Conservation (phyloP, 2,329 filamentous ascomycete genomes). For the Xylaria sp. region DNA sequence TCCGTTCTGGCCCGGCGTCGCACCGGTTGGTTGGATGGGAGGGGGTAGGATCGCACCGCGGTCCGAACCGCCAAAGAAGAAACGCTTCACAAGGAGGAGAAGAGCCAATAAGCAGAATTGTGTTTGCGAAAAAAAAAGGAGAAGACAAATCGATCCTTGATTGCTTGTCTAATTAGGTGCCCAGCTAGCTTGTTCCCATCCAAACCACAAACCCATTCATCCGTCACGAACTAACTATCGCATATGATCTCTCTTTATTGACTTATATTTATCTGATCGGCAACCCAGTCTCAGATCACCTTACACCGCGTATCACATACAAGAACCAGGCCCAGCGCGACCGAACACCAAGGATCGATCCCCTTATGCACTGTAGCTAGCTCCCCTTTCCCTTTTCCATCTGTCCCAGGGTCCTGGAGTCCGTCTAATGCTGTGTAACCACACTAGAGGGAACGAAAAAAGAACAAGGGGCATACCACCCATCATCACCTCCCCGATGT, state of each 20-base stretch:
- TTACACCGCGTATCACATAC: not conserved
- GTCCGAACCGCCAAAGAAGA: constrained; percentile 16
- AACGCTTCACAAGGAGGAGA: too few species aligned
- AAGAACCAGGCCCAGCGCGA: not conserved
- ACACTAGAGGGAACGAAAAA: constrained; percentile 30
- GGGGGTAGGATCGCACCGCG: not conserved
- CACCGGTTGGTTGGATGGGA: constrained; percentile 6
- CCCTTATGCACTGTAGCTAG: not conserved
- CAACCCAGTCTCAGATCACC: not conserved
- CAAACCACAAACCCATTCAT: not conserved
- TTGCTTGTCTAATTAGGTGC: not conserved
- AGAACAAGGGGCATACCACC: constrained; percentile 24
- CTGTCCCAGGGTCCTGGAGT: constrained; percentile 23
- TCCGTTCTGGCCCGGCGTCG: constrained; percentile 6
- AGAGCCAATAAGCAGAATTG: not conserved
- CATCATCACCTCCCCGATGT: constrained; percentile 31
- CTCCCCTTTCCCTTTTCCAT: not conserved
- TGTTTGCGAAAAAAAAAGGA: not conserved
- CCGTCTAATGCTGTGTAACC: constrained; percentile 42
- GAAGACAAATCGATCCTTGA: not conserved
- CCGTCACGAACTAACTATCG: not conserved
- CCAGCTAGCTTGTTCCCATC: not conserved
- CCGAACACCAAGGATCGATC: constrained; percentile 1
- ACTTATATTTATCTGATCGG: not conserved
- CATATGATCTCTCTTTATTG: not conserved